These are phyloP conservation scores for Penicillium fuscoglaucum DNA, from an alignment of 2,329 filamentous ascomycete species.

Conservation along the genomic window DNA sequence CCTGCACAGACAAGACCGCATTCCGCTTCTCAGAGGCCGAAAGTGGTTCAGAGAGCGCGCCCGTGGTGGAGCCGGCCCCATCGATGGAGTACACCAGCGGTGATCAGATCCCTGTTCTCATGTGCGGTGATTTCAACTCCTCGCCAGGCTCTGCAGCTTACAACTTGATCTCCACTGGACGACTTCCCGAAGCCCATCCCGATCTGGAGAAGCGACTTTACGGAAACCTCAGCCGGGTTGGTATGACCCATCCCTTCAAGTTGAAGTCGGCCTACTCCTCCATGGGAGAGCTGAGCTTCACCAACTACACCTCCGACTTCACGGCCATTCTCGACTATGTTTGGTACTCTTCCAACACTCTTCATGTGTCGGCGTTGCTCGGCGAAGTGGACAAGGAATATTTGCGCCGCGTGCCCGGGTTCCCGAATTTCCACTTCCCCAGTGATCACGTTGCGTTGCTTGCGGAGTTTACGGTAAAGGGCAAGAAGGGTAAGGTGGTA, in stretches of 20 bases:
- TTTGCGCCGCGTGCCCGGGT: slow-evolving; percentile 81
- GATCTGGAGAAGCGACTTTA: slow-evolving; percentile 83
- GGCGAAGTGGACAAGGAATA: slow-evolving; percentile 85
- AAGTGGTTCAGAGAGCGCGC: slow-evolving; percentile 46
- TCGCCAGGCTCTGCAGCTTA: slow-evolving; percentile 84
- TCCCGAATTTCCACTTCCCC: slow-evolving; percentile 92
- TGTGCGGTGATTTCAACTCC: slow-evolving; percentile 97
- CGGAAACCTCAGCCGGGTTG: slow-evolving; percentile 87
- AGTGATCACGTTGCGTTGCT: slow-evolving; percentile 89
- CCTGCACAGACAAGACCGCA: slow-evolving; percentile 74
- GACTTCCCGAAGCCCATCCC: slow-evolving; percentile 72
- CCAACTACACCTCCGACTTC: slow-evolving; percentile 96
- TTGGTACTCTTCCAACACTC: slow-evolving; percentile 90
- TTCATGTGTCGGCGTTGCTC: slow-evolving; percentile 80
- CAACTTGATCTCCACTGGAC: slow-evolving; percentile 80
- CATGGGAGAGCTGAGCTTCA: slow-evolving; percentile 85
- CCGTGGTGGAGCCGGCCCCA: slow-evolving; percentile 64
- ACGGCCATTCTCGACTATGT: slow-evolving; percentile 93
- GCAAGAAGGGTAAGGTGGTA: slow-evolving; percentile 73
- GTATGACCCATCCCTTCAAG: slow-evolving; percentile 92
- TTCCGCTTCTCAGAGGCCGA: slow-evolving; percentile 54
- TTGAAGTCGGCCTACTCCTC: slow-evolving; percentile 85
- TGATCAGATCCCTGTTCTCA: slow-evolving; percentile 82
- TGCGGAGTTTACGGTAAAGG: slow-evolving; percentile 86
- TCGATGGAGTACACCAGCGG: slow-evolving; percentile 84